Evolutionary conservation across 2,329 filamentous ascomycete genomes (phyloP), one percentile per base, ranked within the genome.

Genomic region (Fusarium cicatricum): DNA sequence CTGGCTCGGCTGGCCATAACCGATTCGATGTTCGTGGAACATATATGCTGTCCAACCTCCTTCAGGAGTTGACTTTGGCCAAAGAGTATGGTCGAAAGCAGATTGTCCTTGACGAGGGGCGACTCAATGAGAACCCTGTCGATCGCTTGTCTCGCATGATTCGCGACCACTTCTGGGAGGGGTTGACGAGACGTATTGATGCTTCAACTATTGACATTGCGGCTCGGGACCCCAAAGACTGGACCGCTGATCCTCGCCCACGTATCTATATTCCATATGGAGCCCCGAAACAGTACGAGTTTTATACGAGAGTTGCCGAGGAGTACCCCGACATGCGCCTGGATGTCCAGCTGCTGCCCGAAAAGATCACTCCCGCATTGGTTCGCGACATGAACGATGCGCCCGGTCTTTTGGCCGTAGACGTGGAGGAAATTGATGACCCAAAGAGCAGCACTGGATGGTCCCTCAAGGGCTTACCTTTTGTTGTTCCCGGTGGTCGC

Each of bases 21-120:
- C 87, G 88, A 61, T 92, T 94, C 74, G 93, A 98, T 72, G 86
- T 99, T 59, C 90, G 94, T 63, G 95, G 95, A 69, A 98, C 92
- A 28, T 99, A 99, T 76, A 96, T 96, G 89, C 85, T 99, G 55
- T 97, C 94, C 60, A 99, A 98, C 73, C 85, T 98, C 39, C 82
- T 98, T 34, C 95, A 99, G 76, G 95, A 99, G 77, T 84, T 99
- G 64, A 95, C 90, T 2, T 83, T 98, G 65, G 95, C 95, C 62
- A 89, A 96, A 80, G 90, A 96, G 72, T 93, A 92, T 71, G 92
- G 92, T 55, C 89, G 91, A 58, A 92, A 92, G 75, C 88, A 92
- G 71, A 94, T 98, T 67, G 86, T 97, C 48, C 85, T 99, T 38
- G 93, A 98, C 70, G 92, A 97, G 72, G 90, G 89, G 10, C 89